Evolutionary conservation across 1,139 yeast genomes (phyloP), one percentile per base, ranked within the genome.

Genomic region (Komagataea norvegica): DNA sequence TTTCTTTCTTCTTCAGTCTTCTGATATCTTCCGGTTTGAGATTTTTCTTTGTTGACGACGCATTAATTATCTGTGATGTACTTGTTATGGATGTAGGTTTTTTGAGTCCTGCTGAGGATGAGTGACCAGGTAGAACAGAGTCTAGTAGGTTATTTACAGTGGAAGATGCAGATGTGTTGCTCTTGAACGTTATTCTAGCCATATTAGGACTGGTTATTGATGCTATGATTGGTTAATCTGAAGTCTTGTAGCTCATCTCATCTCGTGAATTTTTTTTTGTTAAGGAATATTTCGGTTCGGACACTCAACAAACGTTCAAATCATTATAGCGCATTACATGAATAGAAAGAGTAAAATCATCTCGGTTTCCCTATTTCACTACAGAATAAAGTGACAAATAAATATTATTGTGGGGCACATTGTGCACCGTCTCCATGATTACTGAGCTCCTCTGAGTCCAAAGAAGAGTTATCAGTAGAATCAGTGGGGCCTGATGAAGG

Each of bases 391-490:
- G n/a, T n/a, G n/a, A n/a, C n/a, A n/a, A n/a, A n/a, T 24, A 18
- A n/a, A 3, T 28, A 18, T 30, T 28, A 79, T 68, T 79, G 86
- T 52, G 81, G 72, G 43, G 86, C 83, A 65, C 87, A 79, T 67
- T 80, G 87, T 36, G 79, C 85, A 46, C 28, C 29, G 16, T 31
- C 34, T 5, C 32, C 10, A 16, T 26, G 26, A 13, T 14, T 19
- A 26, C 29, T 25, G 25, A 25, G 15, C 14, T 18, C 25, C 9
- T 25, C 31, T 15, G 33, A 34, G 13, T 29, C 33, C 10, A 23
- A 6, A 16, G 36, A 22, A 10, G 31, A 26, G 13, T 13, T 33
- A 14, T 27, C 36, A n/a, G 20, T 21, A 8, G 31, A 25, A 23
- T 27, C 36, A 21, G 20, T 7, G 8, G 17, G 28, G 27, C 19